Base-by-base conservation (phyloP, 495 filamentous ascomycete species). In the Daldinia grandis region DNA sequence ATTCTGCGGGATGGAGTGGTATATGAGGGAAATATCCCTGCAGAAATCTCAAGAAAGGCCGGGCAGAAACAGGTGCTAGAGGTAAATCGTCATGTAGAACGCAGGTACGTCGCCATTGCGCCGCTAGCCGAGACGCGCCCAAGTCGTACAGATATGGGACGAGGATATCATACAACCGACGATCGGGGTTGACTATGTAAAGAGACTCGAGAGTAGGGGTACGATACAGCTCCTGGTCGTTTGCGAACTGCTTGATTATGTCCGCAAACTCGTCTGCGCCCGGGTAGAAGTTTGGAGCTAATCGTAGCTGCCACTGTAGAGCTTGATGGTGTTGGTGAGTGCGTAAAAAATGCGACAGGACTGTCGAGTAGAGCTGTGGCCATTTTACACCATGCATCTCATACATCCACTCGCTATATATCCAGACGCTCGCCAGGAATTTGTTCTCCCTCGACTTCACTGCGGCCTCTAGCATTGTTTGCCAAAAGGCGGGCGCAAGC, bases 91-190 rank as follows among this genome's bases (percentile, higher is more conserved):
- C 66, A n/a, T 81, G 71, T 25, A 25, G 61, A 49, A 69, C 51
- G 40, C 77, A 76, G 1, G 74, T 54, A 10, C 57, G 40, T 33
- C 93, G 90, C 90, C 91, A 93, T 14, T 78, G 78, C 5, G 83
- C 73, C 21, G 89, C 89, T 15, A 86, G 64, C 3, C 81, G 72
- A 19, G 81, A 83, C 35, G 81, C 73, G 4, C 85, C 86, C 15
- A 81, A 65, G 5, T 78, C 68, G 64, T 86, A 84, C 1, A 93
- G 77, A n/a, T 77, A 78, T 6, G 86, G 82, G 10, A 96, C 83
- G 24, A 90, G 71, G 4, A 76, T 78, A 28, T 87, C 86, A 73
- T 94, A 94, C 3, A 92, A 77, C 30, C 82, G 76, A 57, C 84
- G 85, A 73, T 85, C 71, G 33, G 76, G 72, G 79, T 88, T 76